These are phyloP conservation scores for Penicillium italicum DNA, from an alignment of 2,329 filamentous ascomycete species.

Conservation along the genomic window DNA sequence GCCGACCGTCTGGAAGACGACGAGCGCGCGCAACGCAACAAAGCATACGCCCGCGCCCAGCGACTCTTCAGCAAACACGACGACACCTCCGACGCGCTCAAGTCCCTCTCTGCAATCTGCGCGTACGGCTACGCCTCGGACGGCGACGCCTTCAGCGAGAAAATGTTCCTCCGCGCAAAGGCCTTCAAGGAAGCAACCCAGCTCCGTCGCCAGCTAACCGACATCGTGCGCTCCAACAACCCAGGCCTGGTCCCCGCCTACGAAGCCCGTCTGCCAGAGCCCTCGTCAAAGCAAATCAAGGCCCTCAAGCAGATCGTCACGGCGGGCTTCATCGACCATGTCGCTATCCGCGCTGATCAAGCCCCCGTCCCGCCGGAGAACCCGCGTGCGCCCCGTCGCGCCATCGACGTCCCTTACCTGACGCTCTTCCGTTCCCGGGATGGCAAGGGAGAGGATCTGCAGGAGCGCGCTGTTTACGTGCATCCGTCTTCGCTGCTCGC, in stretches of 20 bases:
- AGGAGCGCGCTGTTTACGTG: slow-evolving; percentile 72
- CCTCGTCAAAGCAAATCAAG: slow-evolving; percentile 66
- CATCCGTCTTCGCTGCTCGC: slow-evolving; percentile 82
- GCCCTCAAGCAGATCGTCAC: slow-evolving; percentile 88
- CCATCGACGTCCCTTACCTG: slow-evolving; percentile 87
- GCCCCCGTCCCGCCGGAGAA: slow-evolving; percentile 67
- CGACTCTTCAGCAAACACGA: slow-evolving; percentile 77
- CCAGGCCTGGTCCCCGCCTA: slow-evolving; percentile 46
- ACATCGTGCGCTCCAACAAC: slow-evolving; percentile 73
- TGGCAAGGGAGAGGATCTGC: slow-evolving; percentile 40
- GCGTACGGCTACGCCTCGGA: slow-evolving; percentile 73
- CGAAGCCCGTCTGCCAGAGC: slow-evolving; percentile 53
- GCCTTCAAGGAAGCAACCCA: slow-evolving; percentile 81
- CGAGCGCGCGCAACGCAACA: slow-evolving; percentile 61
- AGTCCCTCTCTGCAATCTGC: slow-evolving; percentile 81
- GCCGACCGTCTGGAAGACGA: slow-evolving; percentile 70
- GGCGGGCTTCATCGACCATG: slow-evolving; percentile 87
- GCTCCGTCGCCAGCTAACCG: slow-evolving; percentile 76
- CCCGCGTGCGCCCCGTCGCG: slow-evolving; percentile 69
- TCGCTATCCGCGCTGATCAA: slow-evolving; percentile 88
- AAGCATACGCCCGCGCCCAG: slow-evolving; percentile 67
- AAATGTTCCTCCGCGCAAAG: slow-evolving; percentile 83
- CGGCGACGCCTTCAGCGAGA: slow-evolving; percentile 68
- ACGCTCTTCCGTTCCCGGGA: slow-evolving; percentile 70
- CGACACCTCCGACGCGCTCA: slow-evolving; percentile 80